Conservation (phyloP, 1,139 yeast genomes). For the Pichia sp. region DNA sequence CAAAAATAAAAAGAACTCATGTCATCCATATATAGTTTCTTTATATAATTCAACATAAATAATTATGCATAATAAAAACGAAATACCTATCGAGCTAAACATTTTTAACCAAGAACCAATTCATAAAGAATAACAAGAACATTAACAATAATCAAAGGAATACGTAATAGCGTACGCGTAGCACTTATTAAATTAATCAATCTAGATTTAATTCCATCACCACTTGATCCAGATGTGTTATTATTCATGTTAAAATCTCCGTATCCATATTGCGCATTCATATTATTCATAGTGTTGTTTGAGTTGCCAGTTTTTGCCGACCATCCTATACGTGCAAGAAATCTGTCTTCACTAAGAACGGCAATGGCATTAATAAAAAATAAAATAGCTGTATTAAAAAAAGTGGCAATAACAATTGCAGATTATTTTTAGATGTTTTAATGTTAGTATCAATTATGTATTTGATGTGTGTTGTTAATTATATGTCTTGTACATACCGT, state of each 20-base stretch:
- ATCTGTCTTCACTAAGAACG: constrained; percentile 75
- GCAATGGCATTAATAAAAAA: constrained; percentile 72
- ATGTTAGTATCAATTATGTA: background rate
- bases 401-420: no score
- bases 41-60: no score
- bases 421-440: background rate
- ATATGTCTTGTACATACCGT: constrained; percentile 35
- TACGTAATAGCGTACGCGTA: constrained; percentile 66
- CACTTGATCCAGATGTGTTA: background rate
- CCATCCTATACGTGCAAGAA: constrained; percentile 61
- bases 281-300: background rate
- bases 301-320: constrained; percentile 9
- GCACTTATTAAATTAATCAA: constrained; percentile 64
- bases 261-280: constrained; percentile 25
- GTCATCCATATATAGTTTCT: no score
- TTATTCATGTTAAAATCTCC: constrained; percentile 10
- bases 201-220: constrained; percentile 44
- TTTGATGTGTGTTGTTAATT: background rate
- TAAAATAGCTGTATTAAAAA: constrained; percentile 38
- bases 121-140: constrained; percentile 65
- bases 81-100: no score
- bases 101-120: constrained; percentile 55
- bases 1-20: no score
- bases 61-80: no score
- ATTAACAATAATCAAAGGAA: constrained; percentile 68